A percentile compares a stretch with the other conserved stretches of the same genome.
Evolutionary conservation across 2,329 filamentous ascomycete genomes (phyloP).

Genomic region (Trichoderma harzianum): DNA sequence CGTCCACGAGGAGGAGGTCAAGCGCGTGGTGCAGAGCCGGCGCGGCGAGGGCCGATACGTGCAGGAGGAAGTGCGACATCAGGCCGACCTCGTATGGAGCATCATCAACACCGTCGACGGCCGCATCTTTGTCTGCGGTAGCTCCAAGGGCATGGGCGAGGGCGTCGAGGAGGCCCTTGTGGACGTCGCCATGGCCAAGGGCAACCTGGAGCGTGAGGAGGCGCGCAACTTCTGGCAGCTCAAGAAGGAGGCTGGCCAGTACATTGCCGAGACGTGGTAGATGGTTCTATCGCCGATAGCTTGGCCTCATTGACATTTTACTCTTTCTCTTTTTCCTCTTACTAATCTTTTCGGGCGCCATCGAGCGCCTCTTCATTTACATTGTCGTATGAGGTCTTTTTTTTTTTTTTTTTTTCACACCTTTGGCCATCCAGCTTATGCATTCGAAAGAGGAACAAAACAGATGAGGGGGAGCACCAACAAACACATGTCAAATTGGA

Average conservation of each 20-base stretch:
- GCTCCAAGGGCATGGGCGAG: slow-evolving; percentile 94
- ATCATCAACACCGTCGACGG: slow-evolving; percentile 96
- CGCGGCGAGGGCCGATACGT: slow-evolving; percentile 84
- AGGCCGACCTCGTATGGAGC: slow-evolving; percentile 97
- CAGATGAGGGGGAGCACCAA: neutral
- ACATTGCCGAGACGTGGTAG: slow-evolving; percentile 80
- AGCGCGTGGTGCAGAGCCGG: slow-evolving; percentile 74
- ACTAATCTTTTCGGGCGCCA: neutral
- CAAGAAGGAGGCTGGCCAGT: slow-evolving; percentile 91
- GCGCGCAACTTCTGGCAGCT: slow-evolving; percentile 84
- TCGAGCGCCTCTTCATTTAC: neutral
- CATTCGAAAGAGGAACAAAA: neutral
- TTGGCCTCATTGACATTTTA: neutral
- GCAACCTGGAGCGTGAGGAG: slow-evolving; percentile 76
- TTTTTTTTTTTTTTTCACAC: neutral
- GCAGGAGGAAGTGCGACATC: slow-evolving; percentile 87
- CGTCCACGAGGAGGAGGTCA: slow-evolving; percentile 82
- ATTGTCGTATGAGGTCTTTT: neutral
- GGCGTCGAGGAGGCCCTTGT: slow-evolving; percentile 85
- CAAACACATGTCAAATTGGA: neutral
- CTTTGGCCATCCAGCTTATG: neutral
- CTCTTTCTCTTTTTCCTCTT: neutral
- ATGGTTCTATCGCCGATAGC: neutral
- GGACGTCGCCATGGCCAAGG: slow-evolving; percentile 90
- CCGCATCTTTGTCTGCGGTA: slow-evolving; percentile 93